A percentile compares a stretch with the other conserved stretches of the same genome.
These are phyloP conservation scores for Ogataea hybrid DNA, from an alignment of 1,139 yeast species.

Conservation along the genomic window DNA sequence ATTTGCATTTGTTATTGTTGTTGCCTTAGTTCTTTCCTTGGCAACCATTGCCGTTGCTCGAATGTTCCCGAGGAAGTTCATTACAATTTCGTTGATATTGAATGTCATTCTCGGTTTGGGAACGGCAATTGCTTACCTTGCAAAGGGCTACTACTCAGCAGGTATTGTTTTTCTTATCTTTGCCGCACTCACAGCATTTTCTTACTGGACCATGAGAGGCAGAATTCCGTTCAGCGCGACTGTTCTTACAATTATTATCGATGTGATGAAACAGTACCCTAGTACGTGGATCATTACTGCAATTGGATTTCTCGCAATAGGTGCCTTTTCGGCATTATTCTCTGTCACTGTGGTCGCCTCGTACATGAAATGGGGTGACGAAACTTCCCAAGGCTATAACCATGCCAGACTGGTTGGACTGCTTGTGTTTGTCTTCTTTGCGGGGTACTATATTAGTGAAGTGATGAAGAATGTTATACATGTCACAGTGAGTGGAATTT, in stretches of 20 bases:
- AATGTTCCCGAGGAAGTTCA: constrained; percentile 63
- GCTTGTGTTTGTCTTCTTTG: too few relatives aligned
- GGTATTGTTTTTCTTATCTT: constrained; percentile 72
- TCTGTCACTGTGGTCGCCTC: constrained; percentile 66
- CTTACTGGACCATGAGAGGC: constrained; percentile 69
- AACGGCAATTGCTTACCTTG: constrained; percentile 71
- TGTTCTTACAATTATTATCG: constrained; percentile 68
- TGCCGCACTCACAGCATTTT: constrained; percentile 61
- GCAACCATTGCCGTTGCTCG: constrained; percentile 61
- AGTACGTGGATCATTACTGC: constrained; percentile 64
- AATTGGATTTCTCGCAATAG: constrained; percentile 60
- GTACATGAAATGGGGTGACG: too few relatives aligned
- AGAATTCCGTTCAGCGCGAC: constrained; percentile 62
- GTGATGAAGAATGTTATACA: too few relatives aligned
- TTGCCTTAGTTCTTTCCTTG: constrained; percentile 59
- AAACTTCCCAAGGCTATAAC: too few relatives aligned
- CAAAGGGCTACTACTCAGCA: constrained; percentile 66
- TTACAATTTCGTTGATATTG: constrained; percentile 64
- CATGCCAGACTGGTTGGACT: too few relatives aligned
- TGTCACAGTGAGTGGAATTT: too few relatives aligned
- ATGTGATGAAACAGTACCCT: constrained; percentile 70
- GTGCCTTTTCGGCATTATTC: constrained; percentile 65
- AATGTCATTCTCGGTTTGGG: constrained; percentile 72
- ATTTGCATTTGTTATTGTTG: constrained; percentile 62
- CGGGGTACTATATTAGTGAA: too few relatives aligned